Evolutionary conservation across 371 early-diverging fungal species (phyloP).

Genomic region (Mucor lusitanicus): DNA sequence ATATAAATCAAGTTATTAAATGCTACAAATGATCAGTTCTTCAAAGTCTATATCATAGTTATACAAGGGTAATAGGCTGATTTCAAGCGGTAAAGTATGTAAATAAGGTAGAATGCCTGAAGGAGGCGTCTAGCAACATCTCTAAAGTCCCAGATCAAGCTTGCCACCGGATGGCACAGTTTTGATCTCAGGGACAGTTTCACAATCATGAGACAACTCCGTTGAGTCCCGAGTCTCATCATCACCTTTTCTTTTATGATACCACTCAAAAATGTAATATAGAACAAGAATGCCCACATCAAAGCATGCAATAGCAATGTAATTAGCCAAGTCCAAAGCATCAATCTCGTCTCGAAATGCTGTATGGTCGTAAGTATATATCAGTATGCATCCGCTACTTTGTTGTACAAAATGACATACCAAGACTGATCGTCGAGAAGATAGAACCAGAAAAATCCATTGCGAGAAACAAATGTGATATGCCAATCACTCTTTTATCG

Average conservation of each 20-base stretch:
- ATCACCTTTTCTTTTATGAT: slow-evolving; percentile 1
- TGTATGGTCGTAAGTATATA: neutral
- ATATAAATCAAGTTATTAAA: no score
- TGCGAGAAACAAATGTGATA: slow-evolving; percentile 47
- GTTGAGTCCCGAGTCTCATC: neutral
- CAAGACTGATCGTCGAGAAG: slow-evolving; percentile 51
- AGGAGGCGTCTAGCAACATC: neutral
- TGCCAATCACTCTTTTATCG: slow-evolving; percentile 34
- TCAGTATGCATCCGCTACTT: neutral
- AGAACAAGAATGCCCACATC: slow-evolving; percentile 26
- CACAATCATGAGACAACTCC: slow-evolving; percentile 15
- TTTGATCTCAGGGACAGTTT: slow-evolving; percentile 17
- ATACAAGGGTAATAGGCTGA: no score
- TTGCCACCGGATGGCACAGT: neutral
- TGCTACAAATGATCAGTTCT: no score
- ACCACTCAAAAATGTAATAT: slow-evolving; percentile 35
- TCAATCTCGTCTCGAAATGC: slow-evolving; percentile 28
- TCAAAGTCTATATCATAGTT: no score
- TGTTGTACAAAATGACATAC: slow-evolving; percentile 13
- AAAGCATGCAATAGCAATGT: slow-evolving; percentile 29
- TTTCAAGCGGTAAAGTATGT: no score
- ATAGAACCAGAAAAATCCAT: slow-evolving; percentile 51
- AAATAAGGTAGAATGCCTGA: neutral
- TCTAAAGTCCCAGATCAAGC: neutral
- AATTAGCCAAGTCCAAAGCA: slow-evolving; percentile 28